Evolutionary conservation across 257 asterid species (phyloP), one percentile per base, ranked within the genome.

Genomic region (Verbena officinalis): DNA sequence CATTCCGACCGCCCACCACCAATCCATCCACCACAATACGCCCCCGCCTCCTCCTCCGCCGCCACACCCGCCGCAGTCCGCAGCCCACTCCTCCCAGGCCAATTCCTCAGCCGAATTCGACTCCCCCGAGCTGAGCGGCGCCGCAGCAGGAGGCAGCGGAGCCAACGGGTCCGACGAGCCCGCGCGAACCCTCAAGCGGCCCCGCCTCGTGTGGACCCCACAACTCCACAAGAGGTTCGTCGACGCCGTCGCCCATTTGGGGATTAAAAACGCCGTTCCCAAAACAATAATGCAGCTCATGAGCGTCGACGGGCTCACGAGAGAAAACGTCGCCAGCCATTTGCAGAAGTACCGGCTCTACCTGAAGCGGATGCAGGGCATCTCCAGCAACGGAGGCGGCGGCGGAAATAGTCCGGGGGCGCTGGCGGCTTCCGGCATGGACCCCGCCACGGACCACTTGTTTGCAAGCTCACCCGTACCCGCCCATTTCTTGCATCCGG

Each of bases 401-500:
- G 78, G 62, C 42, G 24, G 20, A 21, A 39, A 54, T 16, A 66
- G 71, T 59, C 54, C 82, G 1, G 75, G 65, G 9, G 75, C 71
- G n/a, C 48, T 65, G 50, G 24, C 80, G 3, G 75, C 58, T 13
- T 46, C 72, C 20, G 84, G 75, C 1, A 56, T 73, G 72, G 85
- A 82, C 77, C 58, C 87, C 14, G 91, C 86, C 61, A 84, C 74
- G 20, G 88, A 82, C 67, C 88, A 70, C 44, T 65, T 86, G 69
- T 86, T 87, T 53, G 95, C 89, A 2, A 86, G 88, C 77, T 80
- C 95, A 0, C 95, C 95, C 0, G 92, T 89, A 6, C 92, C 96
- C 0, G 69, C 93, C 0, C 96, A 81, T 73, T 88, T 89, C 60
- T 72, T 86, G 73, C 89, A 82, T n/a, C 95, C 79, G 6, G 77